Percentiles rank a stretch among this genome's conserved stretches.
These are phyloP conservation scores for Cladosporium sp. DNA, from an alignment of 2,329 filamentous ascomycete genomes.

Conservation along the genomic window DNA sequence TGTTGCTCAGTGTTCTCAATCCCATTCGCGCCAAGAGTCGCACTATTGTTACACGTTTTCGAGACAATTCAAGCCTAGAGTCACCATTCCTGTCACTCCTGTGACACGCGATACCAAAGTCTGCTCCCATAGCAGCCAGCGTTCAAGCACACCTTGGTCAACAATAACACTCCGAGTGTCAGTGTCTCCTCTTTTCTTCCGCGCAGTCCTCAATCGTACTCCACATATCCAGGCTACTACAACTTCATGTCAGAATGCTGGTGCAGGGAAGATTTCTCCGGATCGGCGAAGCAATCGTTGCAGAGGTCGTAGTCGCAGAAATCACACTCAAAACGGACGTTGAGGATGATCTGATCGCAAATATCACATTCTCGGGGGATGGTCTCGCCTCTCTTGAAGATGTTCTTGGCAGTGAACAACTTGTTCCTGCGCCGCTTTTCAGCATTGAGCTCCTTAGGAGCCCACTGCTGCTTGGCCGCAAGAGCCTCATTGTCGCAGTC, in stretches of 20 bases:
- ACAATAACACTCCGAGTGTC: not conserved
- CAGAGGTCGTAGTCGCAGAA: no score
- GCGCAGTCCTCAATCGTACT: not conserved
- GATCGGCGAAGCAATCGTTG: no score
- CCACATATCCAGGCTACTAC: not conserved
- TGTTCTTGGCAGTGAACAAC: no score
- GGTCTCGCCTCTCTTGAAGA: no score
- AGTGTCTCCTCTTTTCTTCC: not conserved
- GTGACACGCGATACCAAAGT: not conserved
- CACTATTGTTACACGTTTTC: not conserved
- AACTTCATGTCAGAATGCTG: not conserved
- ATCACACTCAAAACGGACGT: no score
- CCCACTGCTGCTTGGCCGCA: not conserved
- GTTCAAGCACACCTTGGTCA: not conserved
- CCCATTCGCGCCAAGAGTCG: not conserved
- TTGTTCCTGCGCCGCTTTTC: not conserved
- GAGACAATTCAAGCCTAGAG: not conserved
- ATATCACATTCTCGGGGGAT: no score
- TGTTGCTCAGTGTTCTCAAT: not conserved
- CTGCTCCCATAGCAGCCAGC: not conserved
- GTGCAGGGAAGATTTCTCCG: not conserved
- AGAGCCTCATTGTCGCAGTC: not conserved
- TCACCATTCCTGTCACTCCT: not conserved
- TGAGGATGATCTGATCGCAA: no score
- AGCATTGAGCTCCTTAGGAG: not conserved